These are phyloP conservation scores for Verbena officinalis DNA, from an alignment of 257 asterid species.

Conservation along the genomic window DNA sequence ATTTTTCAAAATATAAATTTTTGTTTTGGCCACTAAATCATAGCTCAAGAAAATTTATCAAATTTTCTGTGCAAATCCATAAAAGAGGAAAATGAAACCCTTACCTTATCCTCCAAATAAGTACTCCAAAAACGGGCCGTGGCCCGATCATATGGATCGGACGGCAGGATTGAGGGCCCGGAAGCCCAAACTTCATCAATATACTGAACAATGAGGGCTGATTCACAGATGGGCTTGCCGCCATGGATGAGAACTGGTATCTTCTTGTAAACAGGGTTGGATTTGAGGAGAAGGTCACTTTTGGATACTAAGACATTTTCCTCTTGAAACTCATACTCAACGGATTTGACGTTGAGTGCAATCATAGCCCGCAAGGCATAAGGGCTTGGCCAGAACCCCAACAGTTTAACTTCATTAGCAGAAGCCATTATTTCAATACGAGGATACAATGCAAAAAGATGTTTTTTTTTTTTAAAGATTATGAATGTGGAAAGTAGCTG, in stretches of 20 bases:
- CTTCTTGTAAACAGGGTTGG: constrained; percentile 40
- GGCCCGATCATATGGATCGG: constrained; percentile 50
- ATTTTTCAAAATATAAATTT: too few species aligned
- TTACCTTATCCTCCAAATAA: constrained; percentile 49
- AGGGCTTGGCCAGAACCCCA: constrained; percentile 40
- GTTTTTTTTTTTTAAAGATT: background rate
- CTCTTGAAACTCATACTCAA: constrained; percentile 27
- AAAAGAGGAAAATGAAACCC: background rate
- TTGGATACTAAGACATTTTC: constrained; percentile 1
- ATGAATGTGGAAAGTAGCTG: background rate
- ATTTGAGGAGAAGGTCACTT: constrained; percentile 34
- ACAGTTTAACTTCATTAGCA: constrained; percentile 8
- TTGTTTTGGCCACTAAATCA: too few species aligned
- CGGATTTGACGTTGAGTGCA: constrained; percentile 42
- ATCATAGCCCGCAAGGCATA: constrained; percentile 32
- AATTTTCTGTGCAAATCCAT: background rate
- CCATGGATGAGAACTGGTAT: constrained; percentile 42
- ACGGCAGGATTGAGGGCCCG: constrained; percentile 46
- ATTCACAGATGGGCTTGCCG: constrained; percentile 37
- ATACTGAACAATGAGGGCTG: constrained; percentile 40
- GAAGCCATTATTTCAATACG: constrained; percentile 11
- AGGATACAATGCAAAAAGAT: background rate
- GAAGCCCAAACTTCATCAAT: constrained; percentile 43
- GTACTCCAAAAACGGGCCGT: constrained; percentile 53
- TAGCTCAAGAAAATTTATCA: too few species aligned